Base-by-base conservation (phyloP, 164 flowering plant genomes). In the Houttuynia cordata region DNA sequence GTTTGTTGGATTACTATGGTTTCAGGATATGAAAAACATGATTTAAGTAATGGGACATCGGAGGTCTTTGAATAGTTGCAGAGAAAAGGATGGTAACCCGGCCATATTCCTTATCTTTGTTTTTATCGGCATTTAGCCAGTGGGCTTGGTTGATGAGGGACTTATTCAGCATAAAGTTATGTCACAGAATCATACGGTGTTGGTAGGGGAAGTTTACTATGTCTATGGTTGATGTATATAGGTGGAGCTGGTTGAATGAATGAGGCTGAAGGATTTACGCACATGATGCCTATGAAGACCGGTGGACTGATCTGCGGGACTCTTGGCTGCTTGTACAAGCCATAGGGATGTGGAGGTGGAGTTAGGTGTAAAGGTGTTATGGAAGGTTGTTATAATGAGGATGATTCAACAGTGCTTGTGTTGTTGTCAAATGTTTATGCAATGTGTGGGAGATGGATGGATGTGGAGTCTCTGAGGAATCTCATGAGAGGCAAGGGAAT, bases 21-120 rank as follows among this genome's bases (percentile, higher is more conserved):
- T n/a, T 53, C 66, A 21, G 66, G 66, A 13, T 64, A 56, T 64
- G 60, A 54, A 19, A 60, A 45, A 56, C 60, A 56, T 64, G 66
- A 53, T n/a, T 42, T n/a, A 41, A 59, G 59, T 17, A 54, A 57
- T 45, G 47, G 56, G 59, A 54, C 61, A 15, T 34, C 47, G 23
- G 42, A 57, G 4, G n/a, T 64, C 23, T 64, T 64, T 42, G 40
- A 47, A 17, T 20, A 64, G 54, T 56, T 57, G 60, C 40, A 64
- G 24, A 56, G 34, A n/a, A 23, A 45, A 23, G 66, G 66, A 21
- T 56, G 56, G 18, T 24, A 17, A 47, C 67, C 67, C 20, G 66
- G 56, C 18, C 60, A 64, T 45, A 17, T 64, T 7, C 56, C 66
- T 18, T 64, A 24, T 37, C 19, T 64, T 8, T 40, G 59, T 64